Evolutionary conservation across 2,329 filamentous ascomycete genomes (phyloP), one percentile per base, ranked within the genome.

Genomic region (Trichoderma koningii): DNA sequence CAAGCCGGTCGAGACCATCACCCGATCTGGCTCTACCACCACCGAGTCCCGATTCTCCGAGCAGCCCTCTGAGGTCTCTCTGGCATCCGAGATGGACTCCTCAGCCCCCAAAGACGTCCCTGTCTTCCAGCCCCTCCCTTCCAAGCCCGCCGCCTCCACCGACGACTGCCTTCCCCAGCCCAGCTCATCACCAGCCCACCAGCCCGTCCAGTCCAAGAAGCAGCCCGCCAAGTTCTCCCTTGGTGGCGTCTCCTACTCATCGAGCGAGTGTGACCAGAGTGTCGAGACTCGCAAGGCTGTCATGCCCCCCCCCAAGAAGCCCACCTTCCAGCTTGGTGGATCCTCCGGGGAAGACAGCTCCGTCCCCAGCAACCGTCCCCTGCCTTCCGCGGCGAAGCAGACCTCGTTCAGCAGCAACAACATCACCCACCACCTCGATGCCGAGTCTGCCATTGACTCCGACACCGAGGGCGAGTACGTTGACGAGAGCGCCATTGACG

Each of bases 231-330:
- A 81, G 74, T 93, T 93, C 75, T 86, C 85, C 6, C 83, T 97
- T 7, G 93, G 93, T 6, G 93, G 93, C 56, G 87, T 82, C 53
- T 96, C 92, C 0, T 96, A 91, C 57, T 93, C 91, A 68, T 96
- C 92, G 45, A 83, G 79, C 66, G 81, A 83, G 59, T 78, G 78
- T 55, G 79, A 79, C n/a, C 79, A 81, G 59, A 84, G 82, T 69
- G 71, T 84, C 5, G 81, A 84, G 55, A 73, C 73, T 61, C 78
- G 76, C 68, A 76, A 76, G 63, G 76, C 71, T 63, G 74, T 69
- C 69, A 66, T 74, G 10, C 67, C 68, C 21, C 66, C 34, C 10
- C 34, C 70, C 59, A 77, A 75, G 70, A 78, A 76, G 72, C 70
- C 73, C 57, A 80, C 83, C 75, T 86, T 86, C 73, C 79, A 81